Percentiles rank a stretch among this genome's conserved stretches.
phyloP scores from a whole-genome alignment of 1,284 basidiomycete genomes.

The Ustilago xerochloae region DNA sequence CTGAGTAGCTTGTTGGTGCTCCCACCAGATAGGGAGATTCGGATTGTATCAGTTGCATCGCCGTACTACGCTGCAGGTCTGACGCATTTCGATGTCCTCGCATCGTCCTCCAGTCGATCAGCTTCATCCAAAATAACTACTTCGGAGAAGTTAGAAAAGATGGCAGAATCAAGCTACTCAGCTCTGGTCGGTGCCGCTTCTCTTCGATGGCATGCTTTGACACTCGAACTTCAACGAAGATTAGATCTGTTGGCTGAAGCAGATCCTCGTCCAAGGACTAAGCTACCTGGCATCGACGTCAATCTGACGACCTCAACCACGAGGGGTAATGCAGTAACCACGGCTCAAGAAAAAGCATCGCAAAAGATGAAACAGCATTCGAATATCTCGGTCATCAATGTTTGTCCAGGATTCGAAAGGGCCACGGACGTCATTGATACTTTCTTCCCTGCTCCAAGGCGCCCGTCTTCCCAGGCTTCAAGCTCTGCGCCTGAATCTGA shows the following conservation, averaged over 20 bases:
- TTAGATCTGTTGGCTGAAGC: slow-evolving; percentile 57
- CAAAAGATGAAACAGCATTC: slow-evolving; percentile 25
- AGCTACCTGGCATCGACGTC: slow-evolving; percentile 55
- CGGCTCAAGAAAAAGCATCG: slow-evolving; percentile 1
- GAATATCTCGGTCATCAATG: slow-evolving; percentile 57
- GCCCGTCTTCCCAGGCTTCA: background rate
- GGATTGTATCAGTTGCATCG: slow-evolving; percentile 55
- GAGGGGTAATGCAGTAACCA: background rate
- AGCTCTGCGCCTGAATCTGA: background rate
- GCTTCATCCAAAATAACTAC: background rate
- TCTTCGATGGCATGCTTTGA: slow-evolving; percentile 53
- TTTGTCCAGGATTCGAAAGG: slow-evolving; percentile 65
- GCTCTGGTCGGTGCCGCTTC: slow-evolving; percentile 39
- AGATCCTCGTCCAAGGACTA: slow-evolving; percentile 52
- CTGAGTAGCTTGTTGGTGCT: slow-evolving; percentile 53
- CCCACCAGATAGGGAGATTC: slow-evolving; percentile 56
- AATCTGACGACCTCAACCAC: slow-evolving; percentile 1
- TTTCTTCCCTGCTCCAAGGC: slow-evolving; percentile 15
- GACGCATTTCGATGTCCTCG: slow-evolving; percentile 38
- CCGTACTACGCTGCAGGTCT: slow-evolving; percentile 62
- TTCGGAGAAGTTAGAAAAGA: background rate
- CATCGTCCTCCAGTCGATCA: too few relatives aligned
- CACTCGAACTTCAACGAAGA: slow-evolving; percentile 54
- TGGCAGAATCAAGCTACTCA: slow-evolving; percentile 21
- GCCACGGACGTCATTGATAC: slow-evolving; percentile 41